Evolutionary conservation across 371 early-diverging fungal species (phyloP).

Genomic region (Mucor circinelloides): DNA sequence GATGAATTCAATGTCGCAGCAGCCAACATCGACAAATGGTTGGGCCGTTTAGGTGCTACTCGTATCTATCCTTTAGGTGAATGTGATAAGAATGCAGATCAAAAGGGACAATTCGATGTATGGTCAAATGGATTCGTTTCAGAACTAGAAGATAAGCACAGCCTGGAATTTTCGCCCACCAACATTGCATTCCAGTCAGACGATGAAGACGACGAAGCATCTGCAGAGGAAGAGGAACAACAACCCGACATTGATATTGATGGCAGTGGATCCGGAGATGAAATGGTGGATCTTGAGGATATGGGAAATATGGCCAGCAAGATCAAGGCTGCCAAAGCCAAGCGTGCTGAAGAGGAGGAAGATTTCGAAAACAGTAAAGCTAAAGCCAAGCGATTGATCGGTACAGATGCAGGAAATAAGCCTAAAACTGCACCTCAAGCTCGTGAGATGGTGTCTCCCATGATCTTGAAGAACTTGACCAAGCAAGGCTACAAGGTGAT

Average conservation of each 20-base stretch:
- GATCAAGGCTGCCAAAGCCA: constrained; percentile 58
- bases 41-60: constrained; percentile 69
- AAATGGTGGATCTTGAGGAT: constrained; percentile 79
- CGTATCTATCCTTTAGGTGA: constrained; percentile 68
- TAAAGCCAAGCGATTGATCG: constrained; percentile 49
- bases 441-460: constrained; percentile 80
- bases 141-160: constrained; percentile 50
- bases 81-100: constrained; percentile 70
- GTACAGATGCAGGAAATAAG: constrained; percentile 19
- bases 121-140: constrained; percentile 56
- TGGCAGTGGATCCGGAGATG: constrained; percentile 44
- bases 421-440: constrained; percentile 37
- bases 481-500: constrained; percentile 85
- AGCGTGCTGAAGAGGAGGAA: constrained; percentile 61
- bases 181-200: constrained; percentile 61
- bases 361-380: constrained; percentile 51
- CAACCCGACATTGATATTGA: constrained; percentile 34
- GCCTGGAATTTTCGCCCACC: constrained; percentile 43
- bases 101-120: constrained; percentile 56
- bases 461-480: constrained; percentile 71
- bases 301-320: constrained; percentile 70
- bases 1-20: constrained; percentile 68
- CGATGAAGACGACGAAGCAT: constrained; percentile 50
- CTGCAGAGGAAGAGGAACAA: constrained; percentile 20
- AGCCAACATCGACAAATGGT: constrained; percentile 65